phyloP scores from a whole-genome alignment of 768 basidiomycete species.

The Cystobasidium onofrii region DNA sequence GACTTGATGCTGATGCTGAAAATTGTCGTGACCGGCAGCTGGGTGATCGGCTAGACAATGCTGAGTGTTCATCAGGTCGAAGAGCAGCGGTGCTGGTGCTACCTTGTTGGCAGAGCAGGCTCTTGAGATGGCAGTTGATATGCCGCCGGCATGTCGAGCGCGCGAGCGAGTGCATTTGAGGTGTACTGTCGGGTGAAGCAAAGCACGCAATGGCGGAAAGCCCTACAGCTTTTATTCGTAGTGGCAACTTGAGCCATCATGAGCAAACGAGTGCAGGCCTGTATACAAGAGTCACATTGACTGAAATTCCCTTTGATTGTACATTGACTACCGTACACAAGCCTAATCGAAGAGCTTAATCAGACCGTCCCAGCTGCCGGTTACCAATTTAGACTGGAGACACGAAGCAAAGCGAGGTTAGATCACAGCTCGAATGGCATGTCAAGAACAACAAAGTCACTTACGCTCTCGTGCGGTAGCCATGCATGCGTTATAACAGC shows the following conservation, averaged over 20 bases:
- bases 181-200: background rate
- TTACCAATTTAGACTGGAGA: slow-evolving; percentile 82
- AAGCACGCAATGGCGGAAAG: background rate
- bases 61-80: background rate
- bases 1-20: background rate
- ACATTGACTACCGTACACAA: too few relatives aligned
- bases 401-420: background rate
- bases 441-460: slow-evolving; percentile 45
- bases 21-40: background rate
- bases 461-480: slow-evolving; percentile 91
- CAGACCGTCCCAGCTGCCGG: slow-evolving; percentile 93
- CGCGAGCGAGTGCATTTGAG: background rate
- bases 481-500: slow-evolving; percentile 98
- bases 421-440: background rate
- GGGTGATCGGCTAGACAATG: background rate
- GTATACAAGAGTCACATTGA: too few relatives aligned
- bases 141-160: background rate
- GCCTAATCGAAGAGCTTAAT: slow-evolving; percentile 80
- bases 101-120: background rate
- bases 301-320: too few relatives aligned
- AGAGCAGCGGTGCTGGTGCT: background rate
- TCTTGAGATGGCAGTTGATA: background rate
- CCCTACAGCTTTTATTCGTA: too few relatives aligned
- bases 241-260: too few relatives aligned
- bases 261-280: too few relatives aligned